phyloP scores from a whole-genome alignment of 331 rosid genomes.

The Phaseolus coccineus region DNA sequence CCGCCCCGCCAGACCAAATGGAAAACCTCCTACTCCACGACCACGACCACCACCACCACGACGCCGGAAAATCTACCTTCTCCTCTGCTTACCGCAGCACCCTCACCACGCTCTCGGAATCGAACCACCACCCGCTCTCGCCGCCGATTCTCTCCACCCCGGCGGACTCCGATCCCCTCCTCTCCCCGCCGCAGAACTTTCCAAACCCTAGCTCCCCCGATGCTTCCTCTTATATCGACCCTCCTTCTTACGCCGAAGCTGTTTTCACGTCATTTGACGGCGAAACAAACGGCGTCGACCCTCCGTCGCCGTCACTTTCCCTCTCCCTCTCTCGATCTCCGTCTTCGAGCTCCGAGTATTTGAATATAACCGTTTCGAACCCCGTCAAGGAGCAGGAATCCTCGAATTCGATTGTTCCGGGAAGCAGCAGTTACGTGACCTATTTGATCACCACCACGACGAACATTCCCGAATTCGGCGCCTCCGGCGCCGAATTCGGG shows the following conservation, averaged over 20 bases:
- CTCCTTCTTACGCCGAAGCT: conserved; percentile 71
- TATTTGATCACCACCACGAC: conserved; percentile 86
- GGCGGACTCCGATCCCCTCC: conserved; percentile 76
- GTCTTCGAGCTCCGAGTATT: conserved; percentile 63
- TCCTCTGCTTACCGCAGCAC: conserved; percentile 80
- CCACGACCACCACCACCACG: background rate
- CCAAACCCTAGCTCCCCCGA: conserved; percentile 51
- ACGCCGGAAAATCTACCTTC: conserved; percentile 48
- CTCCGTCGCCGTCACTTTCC: conserved; percentile 49
- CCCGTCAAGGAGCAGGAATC: conserved; percentile 87
- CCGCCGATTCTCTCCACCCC: conserved; percentile 49
- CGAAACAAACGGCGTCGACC: conserved; percentile 62
- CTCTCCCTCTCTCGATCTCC: conserved; percentile 59
- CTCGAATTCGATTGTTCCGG: conserved; percentile 85
- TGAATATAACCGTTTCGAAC: conserved; percentile 81
- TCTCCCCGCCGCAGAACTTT: conserved; percentile 56
- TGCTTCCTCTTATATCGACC: conserved; percentile 60
- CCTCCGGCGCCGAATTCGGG: conserved; percentile 61
- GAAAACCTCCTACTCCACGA: conserved; percentile 64
- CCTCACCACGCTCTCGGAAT: conserved; percentile 69
- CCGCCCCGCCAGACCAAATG: conserved; percentile 60
- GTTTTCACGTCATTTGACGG: conserved; percentile 66
- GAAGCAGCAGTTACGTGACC: conserved; percentile 70
- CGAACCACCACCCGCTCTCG: conserved; percentile 64
- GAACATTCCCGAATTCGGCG: conserved; percentile 74